Conservation (phyloP, 805 yeast species). For the Pichia membranifaciens region DNA sequence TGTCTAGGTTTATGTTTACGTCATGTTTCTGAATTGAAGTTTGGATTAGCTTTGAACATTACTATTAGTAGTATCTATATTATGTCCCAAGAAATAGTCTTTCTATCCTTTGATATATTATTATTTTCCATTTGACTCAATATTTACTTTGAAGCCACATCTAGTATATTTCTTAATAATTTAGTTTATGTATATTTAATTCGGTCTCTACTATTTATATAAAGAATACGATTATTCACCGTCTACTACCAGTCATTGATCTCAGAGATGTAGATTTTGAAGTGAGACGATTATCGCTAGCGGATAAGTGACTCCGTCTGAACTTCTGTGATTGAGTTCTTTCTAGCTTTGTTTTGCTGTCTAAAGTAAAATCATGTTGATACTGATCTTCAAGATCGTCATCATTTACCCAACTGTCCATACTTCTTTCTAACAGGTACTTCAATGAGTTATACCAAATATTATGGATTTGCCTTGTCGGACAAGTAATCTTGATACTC, state of each 20-base stretch:
- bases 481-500: slow-evolving; percentile 74
- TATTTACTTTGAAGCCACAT: no score
- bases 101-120: no score
- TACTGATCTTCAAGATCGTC: slow-evolving; percentile 38
- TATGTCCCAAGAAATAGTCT: no score
- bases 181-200: no score
- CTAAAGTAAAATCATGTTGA: slow-evolving; percentile 23
- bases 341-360: slow-evolving; percentile 26
- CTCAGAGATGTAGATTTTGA: slow-evolving; percentile 13
- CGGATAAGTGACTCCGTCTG: slow-evolving; percentile 22
- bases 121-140: background rate
- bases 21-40: background rate
- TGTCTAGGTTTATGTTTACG: background rate
- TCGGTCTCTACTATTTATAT: no score
- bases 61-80: no score
- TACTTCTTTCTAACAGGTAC: slow-evolving; percentile 61
- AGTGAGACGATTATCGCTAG: slow-evolving; percentile 7
- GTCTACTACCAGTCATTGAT: background rate
- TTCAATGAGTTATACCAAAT: slow-evolving; percentile 84
- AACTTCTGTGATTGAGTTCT: slow-evolving; percentile 25
- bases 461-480: slow-evolving; percentile 80
- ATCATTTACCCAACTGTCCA: slow-evolving; percentile 50
- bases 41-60: background rate
- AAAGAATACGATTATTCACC: no score
- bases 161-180: no score